Conservation (phyloP, 2,329 filamentous ascomycete genomes). For the Aspergillus ibericus region DNA sequence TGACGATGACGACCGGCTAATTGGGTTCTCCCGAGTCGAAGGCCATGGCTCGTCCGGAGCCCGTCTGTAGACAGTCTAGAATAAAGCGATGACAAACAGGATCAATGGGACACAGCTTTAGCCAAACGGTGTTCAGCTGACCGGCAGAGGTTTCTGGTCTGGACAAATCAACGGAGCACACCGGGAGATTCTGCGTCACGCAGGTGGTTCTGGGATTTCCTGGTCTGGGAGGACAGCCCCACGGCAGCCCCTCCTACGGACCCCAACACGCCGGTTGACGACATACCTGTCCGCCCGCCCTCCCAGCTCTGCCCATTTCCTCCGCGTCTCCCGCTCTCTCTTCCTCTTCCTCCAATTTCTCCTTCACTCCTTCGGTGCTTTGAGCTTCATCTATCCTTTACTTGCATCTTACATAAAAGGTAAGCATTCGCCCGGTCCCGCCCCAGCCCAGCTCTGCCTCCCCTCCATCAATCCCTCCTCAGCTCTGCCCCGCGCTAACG, state of each 20-base stretch:
- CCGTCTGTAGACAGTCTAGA: neutral
- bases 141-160: neutral
- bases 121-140: neutral
- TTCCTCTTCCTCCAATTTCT: neutral
- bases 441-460: neutral
- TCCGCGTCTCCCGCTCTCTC: conserved; percentile 9
- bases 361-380: neutral
- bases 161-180: neutral
- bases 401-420: neutral
- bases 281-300: conserved; percentile 18
- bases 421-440: neutral
- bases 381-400: neutral
- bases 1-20: no score
- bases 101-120: neutral
- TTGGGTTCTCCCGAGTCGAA: no score
- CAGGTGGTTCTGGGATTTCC: neutral
- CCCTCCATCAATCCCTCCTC: neutral
- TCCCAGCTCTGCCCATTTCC: conserved; percentile 5
- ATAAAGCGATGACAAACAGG: neutral
- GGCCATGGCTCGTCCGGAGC: no score
- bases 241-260: conserved; percentile 23
- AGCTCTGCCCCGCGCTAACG: neutral
- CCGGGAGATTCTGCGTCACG: neutral
- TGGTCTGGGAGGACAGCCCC: conserved; percentile 7
- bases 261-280: conserved; percentile 25